These are phyloP conservation scores for Remersonia thermophila DNA, from an alignment of 2,329 filamentous ascomycete species.

Conservation along the genomic window DNA sequence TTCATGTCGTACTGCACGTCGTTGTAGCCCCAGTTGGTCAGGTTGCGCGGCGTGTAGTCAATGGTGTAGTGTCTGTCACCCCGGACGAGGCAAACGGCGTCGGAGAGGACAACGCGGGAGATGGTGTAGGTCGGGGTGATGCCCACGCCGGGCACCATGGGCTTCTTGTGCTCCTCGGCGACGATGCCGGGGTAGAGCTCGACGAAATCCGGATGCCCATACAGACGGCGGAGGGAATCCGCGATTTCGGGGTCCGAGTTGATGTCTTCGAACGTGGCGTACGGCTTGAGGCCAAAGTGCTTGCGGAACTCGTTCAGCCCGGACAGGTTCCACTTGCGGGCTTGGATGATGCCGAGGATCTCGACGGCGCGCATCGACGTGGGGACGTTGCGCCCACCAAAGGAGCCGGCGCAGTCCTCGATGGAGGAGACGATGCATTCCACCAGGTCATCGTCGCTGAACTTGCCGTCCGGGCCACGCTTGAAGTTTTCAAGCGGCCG, in stretches of 20 bases:
- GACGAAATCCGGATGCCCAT: constrained; percentile 67
- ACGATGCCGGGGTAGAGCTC: constrained; percentile 73
- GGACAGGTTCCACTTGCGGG: constrained; percentile 63
- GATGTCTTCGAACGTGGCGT: constrained; percentile 72
- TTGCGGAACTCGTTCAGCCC: constrained; percentile 77
- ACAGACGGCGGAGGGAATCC: constrained; percentile 52
- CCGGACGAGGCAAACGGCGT: constrained; percentile 66
- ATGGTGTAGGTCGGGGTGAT: constrained; percentile 67
- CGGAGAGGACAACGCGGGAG: constrained; percentile 62
- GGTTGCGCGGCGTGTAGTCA: constrained; percentile 60
- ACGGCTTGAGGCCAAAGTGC: constrained; percentile 64
- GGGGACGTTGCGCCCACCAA: constrained; percentile 63
- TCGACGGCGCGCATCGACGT: constrained; percentile 62
- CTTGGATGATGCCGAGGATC: constrained; percentile 68
- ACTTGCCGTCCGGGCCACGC: constrained; percentile 54
- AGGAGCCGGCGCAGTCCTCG: constrained; percentile 65
- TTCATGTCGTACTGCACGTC: constrained; percentile 61
- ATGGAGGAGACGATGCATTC: constrained; percentile 55
- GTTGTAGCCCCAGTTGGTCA: constrained; percentile 77
- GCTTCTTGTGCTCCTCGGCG: constrained; percentile 60
- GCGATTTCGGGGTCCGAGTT: constrained; percentile 64
- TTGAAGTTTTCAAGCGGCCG: constrained; percentile 56
- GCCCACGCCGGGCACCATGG: constrained; percentile 62
- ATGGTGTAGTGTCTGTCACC: constrained; percentile 68
- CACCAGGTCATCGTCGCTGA: constrained; percentile 65